These are phyloP conservation scores for Schwanniomyces pseudopolymorphus DNA, from an alignment of 805 yeast species.

Conservation along the genomic window DNA sequence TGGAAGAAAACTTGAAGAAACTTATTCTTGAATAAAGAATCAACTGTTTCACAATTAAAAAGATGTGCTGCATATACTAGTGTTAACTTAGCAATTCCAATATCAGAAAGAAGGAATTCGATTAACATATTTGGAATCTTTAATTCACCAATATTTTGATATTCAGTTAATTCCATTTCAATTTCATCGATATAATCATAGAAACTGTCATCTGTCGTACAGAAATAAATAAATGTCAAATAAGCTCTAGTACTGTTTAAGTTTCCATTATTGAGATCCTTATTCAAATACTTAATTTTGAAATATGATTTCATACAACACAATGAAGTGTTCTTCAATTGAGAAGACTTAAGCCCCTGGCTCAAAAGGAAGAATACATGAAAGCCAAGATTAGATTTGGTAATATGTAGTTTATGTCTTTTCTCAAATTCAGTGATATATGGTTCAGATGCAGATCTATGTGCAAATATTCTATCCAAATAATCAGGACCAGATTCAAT, in stretches of 20 bases:
- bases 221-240: constrained; percentile 34
- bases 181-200: constrained; percentile 20
- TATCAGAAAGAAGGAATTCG: constrained; percentile 21
- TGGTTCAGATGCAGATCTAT: constrained; percentile 40
- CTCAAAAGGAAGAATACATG: constrained; percentile 47
- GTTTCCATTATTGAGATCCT: constrained; percentile 7
- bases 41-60: constrained; percentile 28
- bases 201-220: constrained; percentile 24
- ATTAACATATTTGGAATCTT: constrained; percentile 27
- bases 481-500: constrained; percentile 21
- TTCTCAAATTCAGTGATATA: constrained; percentile 44
- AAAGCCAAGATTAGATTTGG: constrained; percentile 49
- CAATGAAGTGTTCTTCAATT: constrained; percentile 50
- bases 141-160: constrained; percentile 12
- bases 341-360: constrained; percentile 61
- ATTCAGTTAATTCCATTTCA: constrained; percentile 14
- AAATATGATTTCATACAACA: constrained; percentile 44
- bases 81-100: constrained; percentile 19
- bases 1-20: constrained; percentile 29
- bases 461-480: constrained; percentile 25
- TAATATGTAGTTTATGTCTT: constrained; percentile 36
- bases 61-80: constrained; percentile 30
- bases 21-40: constrained; percentile 24
- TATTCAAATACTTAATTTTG: constrained; percentile 41
- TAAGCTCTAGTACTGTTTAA: constrained; percentile 16